Conservation (phyloP, 768 basidiomycete genomes). For the Kockovaella imperatae region DNA sequence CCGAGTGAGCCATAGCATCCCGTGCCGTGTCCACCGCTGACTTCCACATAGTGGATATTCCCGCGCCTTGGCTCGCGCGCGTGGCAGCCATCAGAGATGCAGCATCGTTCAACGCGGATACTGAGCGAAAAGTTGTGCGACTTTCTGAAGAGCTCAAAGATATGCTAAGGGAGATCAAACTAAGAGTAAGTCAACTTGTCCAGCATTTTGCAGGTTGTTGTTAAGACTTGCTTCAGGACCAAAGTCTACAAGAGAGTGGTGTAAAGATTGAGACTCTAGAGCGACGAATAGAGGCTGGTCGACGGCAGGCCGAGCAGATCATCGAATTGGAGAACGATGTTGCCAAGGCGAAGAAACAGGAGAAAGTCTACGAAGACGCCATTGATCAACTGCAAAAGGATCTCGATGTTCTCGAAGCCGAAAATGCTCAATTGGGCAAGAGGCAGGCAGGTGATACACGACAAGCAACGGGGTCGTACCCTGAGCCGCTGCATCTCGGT, state of each 20-base stretch:
- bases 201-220: background rate
- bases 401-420: constrained; percentile 75
- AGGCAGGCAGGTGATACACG: constrained; percentile 57
- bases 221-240: constrained; percentile 55
- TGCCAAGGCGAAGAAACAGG: constrained; percentile 73
- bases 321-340: constrained; percentile 72
- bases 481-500: constrained; percentile 7
- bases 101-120: constrained; percentile 79
- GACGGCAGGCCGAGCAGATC: constrained; percentile 81
- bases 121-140: constrained; percentile 76
- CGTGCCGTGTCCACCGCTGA: background rate
- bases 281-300: constrained; percentile 78
- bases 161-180: constrained; percentile 70
- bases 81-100: constrained; percentile 74
- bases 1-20: constrained; percentile 51
- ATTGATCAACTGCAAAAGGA: constrained; percentile 89
- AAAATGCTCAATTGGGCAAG: constrained; percentile 67
- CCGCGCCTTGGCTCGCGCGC: constrained; percentile 76
- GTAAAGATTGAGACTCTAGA: constrained; percentile 97
- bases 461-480: constrained; percentile 9
- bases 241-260: constrained; percentile 72
- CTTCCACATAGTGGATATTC: constrained; percentile 47
- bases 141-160: constrained; percentile 85
- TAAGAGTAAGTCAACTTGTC: constrained; percentile 44
- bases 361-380: constrained; percentile 81